These are phyloP conservation scores for Darksidea phi DNA, from an alignment of 495 filamentous ascomycete species.

Conservation along the genomic window DNA sequence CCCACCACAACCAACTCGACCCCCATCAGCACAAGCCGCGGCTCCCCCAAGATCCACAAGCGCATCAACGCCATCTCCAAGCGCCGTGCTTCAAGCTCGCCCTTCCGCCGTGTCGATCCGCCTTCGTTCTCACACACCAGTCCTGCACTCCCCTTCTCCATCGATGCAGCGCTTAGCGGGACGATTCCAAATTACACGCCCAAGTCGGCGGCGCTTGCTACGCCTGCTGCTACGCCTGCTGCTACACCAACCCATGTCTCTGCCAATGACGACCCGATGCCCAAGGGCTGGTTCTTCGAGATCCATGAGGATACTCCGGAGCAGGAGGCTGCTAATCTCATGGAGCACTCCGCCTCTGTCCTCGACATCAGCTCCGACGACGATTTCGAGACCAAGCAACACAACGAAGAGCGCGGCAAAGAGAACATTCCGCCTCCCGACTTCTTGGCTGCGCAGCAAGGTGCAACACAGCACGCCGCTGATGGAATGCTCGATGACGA, in stretches of 20 bases:
- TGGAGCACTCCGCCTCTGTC: slow-evolving; percentile 82
- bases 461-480: slow-evolving; percentile 17
- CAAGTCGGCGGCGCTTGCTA: slow-evolving; percentile 32
- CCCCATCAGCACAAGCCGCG: slow-evolving; percentile 57
- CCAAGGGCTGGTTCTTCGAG: slow-evolving; percentile 80
- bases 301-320: slow-evolving; percentile 92
- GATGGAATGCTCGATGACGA: slow-evolving; percentile 24
- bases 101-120: slow-evolving; percentile 61
- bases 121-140: slow-evolving; percentile 44
- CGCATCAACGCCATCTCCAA: slow-evolving; percentile 61
- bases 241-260: slow-evolving; percentile 10
- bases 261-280: slow-evolving; percentile 45
- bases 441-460: slow-evolving; percentile 36
- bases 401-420: slow-evolving; percentile 68
- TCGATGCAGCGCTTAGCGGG: slow-evolving; percentile 72
- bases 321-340: slow-evolving; percentile 83
- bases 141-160: slow-evolving; percentile 63
- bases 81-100: slow-evolving; percentile 54
- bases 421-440: slow-evolving; percentile 84
- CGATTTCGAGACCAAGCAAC: slow-evolving; percentile 38
- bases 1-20: slow-evolving; percentile 43
- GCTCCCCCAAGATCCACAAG: slow-evolving; percentile 57
- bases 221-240: slow-evolving; percentile 31
- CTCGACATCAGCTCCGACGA: slow-evolving; percentile 73
- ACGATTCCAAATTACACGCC: slow-evolving; percentile 59